These are phyloP conservation scores for Fraxinus americana DNA, from an alignment of 257 asterid species.

Conservation along the genomic window DNA sequence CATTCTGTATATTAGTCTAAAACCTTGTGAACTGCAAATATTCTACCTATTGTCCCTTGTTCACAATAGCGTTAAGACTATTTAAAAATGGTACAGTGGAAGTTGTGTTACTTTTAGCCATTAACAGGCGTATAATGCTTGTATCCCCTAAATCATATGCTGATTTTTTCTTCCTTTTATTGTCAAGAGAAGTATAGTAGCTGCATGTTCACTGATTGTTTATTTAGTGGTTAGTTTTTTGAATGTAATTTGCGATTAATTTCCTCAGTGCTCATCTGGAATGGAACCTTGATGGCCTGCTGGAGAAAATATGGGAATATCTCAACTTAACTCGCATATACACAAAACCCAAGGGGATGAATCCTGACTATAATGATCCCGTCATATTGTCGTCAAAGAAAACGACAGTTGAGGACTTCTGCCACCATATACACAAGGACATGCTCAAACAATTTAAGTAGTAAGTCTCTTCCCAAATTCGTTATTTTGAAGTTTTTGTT, in stretches of 20 bases:
- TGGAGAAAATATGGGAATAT: slow-evolving; percentile 95
- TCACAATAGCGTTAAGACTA: background rate
- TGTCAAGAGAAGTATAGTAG: slow-evolving; percentile 2
- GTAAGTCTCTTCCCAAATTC: slow-evolving; percentile 44
- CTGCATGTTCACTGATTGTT: background rate
- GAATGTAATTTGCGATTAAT: background rate
- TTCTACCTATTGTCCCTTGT: background rate
- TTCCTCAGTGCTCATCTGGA: slow-evolving; percentile 88
- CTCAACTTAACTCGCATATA: slow-evolving; percentile 89
- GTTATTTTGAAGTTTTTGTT: background rate
- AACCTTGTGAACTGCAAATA: background rate
- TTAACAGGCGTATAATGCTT: background rate
- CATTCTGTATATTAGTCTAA: background rate
- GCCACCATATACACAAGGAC: slow-evolving; percentile 90
- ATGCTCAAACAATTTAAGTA: slow-evolving; percentile 92
- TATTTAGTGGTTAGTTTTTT: slow-evolving; percentile 17
- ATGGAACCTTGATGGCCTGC: slow-evolving; percentile 98
- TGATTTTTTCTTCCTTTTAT: background rate
- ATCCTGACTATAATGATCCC: slow-evolving; percentile 98
- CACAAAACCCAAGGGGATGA: slow-evolving; percentile 99
- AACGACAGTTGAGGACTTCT: slow-evolving; percentile 89
- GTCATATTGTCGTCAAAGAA: slow-evolving; percentile 89
- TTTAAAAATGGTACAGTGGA: background rate
- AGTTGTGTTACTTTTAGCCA: background rate
- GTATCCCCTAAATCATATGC: background rate